These are phyloP conservation scores for Didymella sp. DNA, from an alignment of 2,329 filamentous ascomycete species.

Conservation along the genomic window DNA sequence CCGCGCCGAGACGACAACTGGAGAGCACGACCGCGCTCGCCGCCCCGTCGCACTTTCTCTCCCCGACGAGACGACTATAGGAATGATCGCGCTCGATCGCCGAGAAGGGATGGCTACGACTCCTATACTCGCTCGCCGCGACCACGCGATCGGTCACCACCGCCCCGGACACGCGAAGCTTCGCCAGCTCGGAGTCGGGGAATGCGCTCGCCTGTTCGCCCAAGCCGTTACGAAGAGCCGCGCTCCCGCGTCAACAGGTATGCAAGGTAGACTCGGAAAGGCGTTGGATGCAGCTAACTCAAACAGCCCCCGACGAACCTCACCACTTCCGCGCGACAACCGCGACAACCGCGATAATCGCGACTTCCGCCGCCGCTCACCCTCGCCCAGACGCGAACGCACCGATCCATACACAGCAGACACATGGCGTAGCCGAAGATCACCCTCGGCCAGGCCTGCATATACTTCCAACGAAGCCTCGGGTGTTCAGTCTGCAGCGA, in stretches of 20 bases:
- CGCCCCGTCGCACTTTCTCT: constrained; percentile 53
- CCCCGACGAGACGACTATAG: constrained; percentile 49
- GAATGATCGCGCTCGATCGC: constrained; percentile 50
- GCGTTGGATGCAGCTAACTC: constrained; percentile 8
- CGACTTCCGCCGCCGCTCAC: constrained; percentile 61
- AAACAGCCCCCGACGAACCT: constrained; percentile 48
- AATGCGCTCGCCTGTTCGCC: constrained; percentile 52
- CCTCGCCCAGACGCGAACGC: constrained; percentile 59
- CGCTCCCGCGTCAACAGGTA: constrained; percentile 51
- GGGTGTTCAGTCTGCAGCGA: constrained; percentile 61
- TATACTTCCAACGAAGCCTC: constrained; percentile 58
- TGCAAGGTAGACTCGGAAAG: background rate
- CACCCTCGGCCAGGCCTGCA: constrained; percentile 55
- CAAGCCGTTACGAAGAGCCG: constrained; percentile 55
- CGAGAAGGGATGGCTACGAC: constrained; percentile 49
- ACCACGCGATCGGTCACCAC: constrained; percentile 53
- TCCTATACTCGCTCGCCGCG: constrained; percentile 52
- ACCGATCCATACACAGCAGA: constrained; percentile 57
- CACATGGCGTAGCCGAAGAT: constrained; percentile 60
- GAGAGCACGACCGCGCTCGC: constrained; percentile 58
- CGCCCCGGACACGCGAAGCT: constrained; percentile 53
- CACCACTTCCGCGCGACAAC: constrained; percentile 51
- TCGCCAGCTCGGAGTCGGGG: constrained; percentile 57
- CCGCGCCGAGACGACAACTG: constrained; percentile 52
- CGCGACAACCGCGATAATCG: constrained; percentile 58